Evolutionary conservation across 352 stramenopile genomes (phyloP), one percentile per base, ranked within the genome.

Genomic region (Aphanomyces astaci): DNA sequence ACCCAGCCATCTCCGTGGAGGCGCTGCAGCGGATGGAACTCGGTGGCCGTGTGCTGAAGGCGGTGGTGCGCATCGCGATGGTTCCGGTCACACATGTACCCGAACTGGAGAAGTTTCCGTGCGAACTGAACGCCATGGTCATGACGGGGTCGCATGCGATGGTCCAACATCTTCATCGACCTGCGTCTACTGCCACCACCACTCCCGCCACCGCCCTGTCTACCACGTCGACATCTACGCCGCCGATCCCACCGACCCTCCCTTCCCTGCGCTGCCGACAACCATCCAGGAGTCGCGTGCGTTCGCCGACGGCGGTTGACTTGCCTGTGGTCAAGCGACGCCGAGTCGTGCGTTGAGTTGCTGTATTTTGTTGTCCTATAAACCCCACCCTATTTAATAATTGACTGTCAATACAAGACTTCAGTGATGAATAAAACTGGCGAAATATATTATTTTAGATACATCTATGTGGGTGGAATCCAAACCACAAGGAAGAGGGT

Each of bases 101-200:
- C 43, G 85, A 85, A 75, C 79, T 83, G 63, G 78, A 81, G 46
- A 82, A 90, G 67, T 93, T 88, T 55, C 84, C 84, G 30, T 93
- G 84, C 62, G 82, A 91, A n/a, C 75, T 93, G 27, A 93, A 93
- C 63, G 84, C 84, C 40, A 78, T 91, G n/a, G 84, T 91, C 73
- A 82, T 89, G 71, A 82, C 88, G 72, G 51, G 51, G 19, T 22
- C 15, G 5, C 22, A 59, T 19, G 30, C 51, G n/a, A 59, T 59
- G 17, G 22, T 53, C 9, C 45, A 53, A 24, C 45, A 53, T 19
- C 13, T 53, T 81, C 36, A 43, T 15, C 36, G 36, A 43, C 36
- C 36, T 43, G 7, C 36, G 7, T 43, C 36, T n/a, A n/a, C n/a
- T n/a, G n/a, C n/a, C 7, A 15, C 36, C 7, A 43, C 36, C 7